Evolutionary conservation across 805 yeast species (phyloP), one percentile per base, ranked within the genome.

Genomic region (Nakazawaea ishiwadae): DNA sequence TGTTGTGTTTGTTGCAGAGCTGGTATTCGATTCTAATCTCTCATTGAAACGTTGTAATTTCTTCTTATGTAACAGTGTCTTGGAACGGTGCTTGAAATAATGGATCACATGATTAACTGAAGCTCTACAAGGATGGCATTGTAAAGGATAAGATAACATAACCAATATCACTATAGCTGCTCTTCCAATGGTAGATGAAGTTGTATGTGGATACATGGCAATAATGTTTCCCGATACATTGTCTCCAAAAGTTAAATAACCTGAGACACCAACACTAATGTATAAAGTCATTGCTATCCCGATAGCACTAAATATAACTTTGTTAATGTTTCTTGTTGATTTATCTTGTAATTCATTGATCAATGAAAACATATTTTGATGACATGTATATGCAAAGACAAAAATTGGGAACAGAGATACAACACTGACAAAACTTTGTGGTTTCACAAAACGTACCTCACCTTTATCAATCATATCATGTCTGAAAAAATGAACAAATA

Each of bases 381-480:
- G 97, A 53, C 97, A 93, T 0, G 98, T 91, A 62, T 80, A 91
- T 0, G 96, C 96, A 68, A 91, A 90, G 11, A 91, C 91, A 51
- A 89, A 81, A 48, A 90, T 84, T n/a, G 97, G 95, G 57, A 90
- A 78, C 9, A 93, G 79, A 18, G 84, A 71, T 15, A 90, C 69
- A n/a, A 79, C 65, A 3, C 73, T 58, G 0, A 69, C 50, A 12
- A 69, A 56, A 4, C 72, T 59, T 19, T 56, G 52, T 1, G 88
- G 87, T 24, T 59, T 55, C 46, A 77, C 46, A 49, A 69, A 42
- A 44, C 73, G 54, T 39, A 84, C 59, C 0, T 64, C 65, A 1
- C 89, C 90, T 40, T 66, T 68, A 11, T 65, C 61, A 1, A 71
- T 62, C 14, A 80, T 71, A 51, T 83, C 89, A 28, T 77, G 73